phyloP scores from a whole-genome alignment of 192 early-diverging fungal species.

The Backusella psychrophila region DNA sequence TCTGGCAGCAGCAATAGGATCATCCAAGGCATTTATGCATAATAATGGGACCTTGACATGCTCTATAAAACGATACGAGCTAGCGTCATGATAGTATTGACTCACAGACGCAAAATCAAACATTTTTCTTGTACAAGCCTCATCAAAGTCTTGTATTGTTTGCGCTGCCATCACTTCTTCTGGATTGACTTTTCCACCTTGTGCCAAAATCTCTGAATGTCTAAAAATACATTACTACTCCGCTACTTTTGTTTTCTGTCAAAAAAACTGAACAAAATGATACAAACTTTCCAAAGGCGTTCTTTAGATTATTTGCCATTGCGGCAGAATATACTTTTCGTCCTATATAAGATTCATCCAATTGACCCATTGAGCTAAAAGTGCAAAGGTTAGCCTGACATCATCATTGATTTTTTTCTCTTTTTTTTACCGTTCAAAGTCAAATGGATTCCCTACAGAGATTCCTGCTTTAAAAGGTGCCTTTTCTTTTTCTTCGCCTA shows the following conservation, averaged over 20 bases:
- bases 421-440: slow-evolving; percentile 57
- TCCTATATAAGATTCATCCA: slow-evolving; percentile 46
- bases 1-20: slow-evolving; percentile 74
- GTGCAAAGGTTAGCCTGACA: neutral
- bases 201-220: slow-evolving; percentile 41
- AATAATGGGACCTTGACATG: slow-evolving; percentile 76
- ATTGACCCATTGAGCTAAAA: slow-evolving; percentile 28
- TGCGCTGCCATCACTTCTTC: slow-evolving; percentile 49
- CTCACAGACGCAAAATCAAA: slow-evolving; percentile 78
- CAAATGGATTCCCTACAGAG: slow-evolving; percentile 86
- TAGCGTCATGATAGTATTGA: slow-evolving; percentile 75
- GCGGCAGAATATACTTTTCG: slow-evolving; percentile 42
- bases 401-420: neutral
- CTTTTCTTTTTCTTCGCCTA: slow-evolving; percentile 76
- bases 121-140: slow-evolving; percentile 62
- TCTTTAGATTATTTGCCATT: slow-evolving; percentile 47
- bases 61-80: slow-evolving; percentile 56
- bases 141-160: slow-evolving; percentile 85
- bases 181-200: slow-evolving; percentile 46
- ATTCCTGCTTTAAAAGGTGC: slow-evolving; percentile 73
- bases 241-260: neutral
- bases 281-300: slow-evolving; percentile 34
- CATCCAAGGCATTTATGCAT: slow-evolving; percentile 80
- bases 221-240: slow-evolving; percentile 10
- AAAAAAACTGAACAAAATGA: neutral